Base-by-base conservation (phyloP, 2,329 filamentous ascomycete genomes). In the Teratosphaeria gauchensis region DNA sequence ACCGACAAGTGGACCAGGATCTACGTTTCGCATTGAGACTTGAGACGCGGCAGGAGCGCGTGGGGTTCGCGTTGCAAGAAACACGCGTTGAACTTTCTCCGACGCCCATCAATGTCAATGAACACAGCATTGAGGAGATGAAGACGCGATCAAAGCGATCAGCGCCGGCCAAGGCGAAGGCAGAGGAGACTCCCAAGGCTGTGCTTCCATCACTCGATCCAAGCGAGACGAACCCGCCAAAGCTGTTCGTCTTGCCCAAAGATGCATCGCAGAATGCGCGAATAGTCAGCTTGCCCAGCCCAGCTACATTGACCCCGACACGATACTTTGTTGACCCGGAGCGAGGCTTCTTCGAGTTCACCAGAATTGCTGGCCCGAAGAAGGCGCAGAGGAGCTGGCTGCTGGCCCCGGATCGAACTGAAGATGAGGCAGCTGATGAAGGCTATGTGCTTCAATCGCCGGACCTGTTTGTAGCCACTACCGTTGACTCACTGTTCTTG, bases 401-500 rank as follows among this genome's bases (percentile, higher is more conserved):
- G 4, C n/a, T 53, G n/a, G 28, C 28, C 7, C 52, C 52, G 12
- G 28, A 35, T 16, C 52, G 16, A 6, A 31, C 1, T 31, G 21
- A 53, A 14, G 4, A n/a, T 16, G 24, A 53, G 46, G 14, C 8
- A 28, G 53, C 63, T 11, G 51, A 60, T 11, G 58, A 62, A 33
- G 83, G 80, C 12, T 83, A 82, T 64, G 74, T 90, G 28, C 81
- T 85, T 35, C 85, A 85, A 66, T 80, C 80, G 51, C 84, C 90
- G 35, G 85, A 91, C 60, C 76, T 97, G n/a, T 87, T 88, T 67
- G 75, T 97, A 60, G 90, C 92, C 8, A 96, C 94, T 1, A 83
- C 85, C 1, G 78, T 96, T 57, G 94, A 99, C 72, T 82, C 89
- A 4, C 70, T 96, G 2, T 97, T 97, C 75, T 78, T 97, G 55